phyloP scores from a whole-genome alignment of 768 basidiomycete genomes.

The Paxillus rubicundulus region DNA sequence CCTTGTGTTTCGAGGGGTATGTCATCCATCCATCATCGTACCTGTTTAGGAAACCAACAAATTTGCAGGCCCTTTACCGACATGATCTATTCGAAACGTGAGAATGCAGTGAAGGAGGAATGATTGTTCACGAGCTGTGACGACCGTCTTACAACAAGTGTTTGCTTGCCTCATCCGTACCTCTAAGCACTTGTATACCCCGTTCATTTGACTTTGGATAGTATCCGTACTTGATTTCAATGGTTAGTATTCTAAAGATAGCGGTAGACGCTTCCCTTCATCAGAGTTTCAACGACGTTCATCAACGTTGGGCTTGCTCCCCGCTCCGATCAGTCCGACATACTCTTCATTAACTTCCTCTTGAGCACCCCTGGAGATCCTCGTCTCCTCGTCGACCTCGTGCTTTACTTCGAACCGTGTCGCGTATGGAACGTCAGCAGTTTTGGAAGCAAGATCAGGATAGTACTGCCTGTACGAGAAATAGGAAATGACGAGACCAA shows the following conservation, averaged over 20 bases:
- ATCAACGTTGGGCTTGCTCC: constrained; percentile 7
- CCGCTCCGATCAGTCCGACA: constrained; percentile 16
- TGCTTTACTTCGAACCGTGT: constrained; percentile 49
- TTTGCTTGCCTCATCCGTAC: too few species aligned
- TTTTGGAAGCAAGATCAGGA: constrained; percentile 55
- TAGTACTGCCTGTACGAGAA: constrained; percentile 84
- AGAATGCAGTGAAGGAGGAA: constrained; percentile 20
- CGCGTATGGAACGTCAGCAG: constrained; percentile 64
- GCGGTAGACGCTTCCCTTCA: not conserved
- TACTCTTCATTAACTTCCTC: constrained; percentile 13
- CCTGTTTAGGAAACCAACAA: constrained; percentile 1
- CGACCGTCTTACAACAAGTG: not conserved
- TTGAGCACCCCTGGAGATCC: constrained; percentile 11
- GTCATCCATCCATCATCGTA: constrained; percentile 25
- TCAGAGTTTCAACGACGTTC: not conserved
- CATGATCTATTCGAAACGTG: constrained; percentile 73
- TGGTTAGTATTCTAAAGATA: too few species aligned
- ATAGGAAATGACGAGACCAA: constrained; percentile 71
- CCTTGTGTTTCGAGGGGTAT: constrained; percentile 87
- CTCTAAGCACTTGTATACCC: not conserved
- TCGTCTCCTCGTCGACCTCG: not conserved
- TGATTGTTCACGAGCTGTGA: constrained; percentile 2
- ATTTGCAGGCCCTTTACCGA: constrained; percentile 66
- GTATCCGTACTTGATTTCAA: too few species aligned
- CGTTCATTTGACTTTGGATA: not conserved